Conservation (phyloP, 179 eudicot species). For the Monotropa hypopitys region DNA sequence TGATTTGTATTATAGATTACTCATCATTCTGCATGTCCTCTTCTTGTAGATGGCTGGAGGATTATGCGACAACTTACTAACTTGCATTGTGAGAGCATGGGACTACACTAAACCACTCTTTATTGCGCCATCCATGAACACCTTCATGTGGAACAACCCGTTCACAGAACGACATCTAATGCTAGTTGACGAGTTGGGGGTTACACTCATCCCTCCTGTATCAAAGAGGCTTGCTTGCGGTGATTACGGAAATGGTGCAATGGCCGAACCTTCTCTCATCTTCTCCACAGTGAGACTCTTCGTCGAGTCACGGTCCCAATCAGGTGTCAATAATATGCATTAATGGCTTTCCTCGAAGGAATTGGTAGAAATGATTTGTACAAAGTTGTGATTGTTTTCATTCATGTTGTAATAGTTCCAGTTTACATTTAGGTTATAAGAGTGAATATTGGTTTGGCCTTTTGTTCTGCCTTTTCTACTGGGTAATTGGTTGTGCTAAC, state of each 20-base stretch:
- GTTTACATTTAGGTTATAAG: not conserved
- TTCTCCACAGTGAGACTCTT: conserved; percentile 67
- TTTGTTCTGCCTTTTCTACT: not conserved
- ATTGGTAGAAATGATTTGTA: not conserved
- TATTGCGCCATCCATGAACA: conserved; percentile 96
- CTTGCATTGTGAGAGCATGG: conserved; percentile 90
- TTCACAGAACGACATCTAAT: conserved; percentile 86
- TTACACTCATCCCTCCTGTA: conserved; percentile 72
- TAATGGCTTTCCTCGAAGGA: not conserved
- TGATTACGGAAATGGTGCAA: conserved; percentile 90
- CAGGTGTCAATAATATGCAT: conserved; percentile 3
- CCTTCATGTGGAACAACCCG: conserved; percentile 93
- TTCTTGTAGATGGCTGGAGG: conserved; percentile 82
- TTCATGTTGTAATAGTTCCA: not conserved
- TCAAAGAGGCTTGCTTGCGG: conserved; percentile 82
- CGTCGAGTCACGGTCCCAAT: conserved; percentile 32
- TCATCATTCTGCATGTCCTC: no score
- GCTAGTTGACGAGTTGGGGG: conserved; percentile 68
- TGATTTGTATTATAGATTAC: not conserved
- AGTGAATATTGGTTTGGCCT: not conserved
- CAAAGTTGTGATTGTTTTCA: not conserved
- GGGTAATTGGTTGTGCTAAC: not conserved
- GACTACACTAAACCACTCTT: conserved; percentile 81
- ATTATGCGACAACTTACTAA: conserved; percentile 80
- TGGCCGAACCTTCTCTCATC: conserved; percentile 93